Base-by-base conservation (phyloP, 2,329 filamentous ascomycete species). In the Colletotrichum tropicicola region DNA sequence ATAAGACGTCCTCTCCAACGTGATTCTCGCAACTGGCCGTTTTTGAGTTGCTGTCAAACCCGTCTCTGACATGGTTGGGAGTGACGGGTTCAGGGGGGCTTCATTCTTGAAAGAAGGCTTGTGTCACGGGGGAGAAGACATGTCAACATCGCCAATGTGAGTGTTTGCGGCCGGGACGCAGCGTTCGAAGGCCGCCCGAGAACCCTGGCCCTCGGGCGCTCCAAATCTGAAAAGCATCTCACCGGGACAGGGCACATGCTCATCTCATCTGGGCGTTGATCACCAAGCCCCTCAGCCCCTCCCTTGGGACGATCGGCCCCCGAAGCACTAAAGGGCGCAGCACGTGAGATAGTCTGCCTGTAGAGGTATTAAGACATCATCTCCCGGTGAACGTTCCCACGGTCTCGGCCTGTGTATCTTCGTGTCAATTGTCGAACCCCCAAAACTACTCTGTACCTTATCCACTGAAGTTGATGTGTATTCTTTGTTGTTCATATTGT, bases 171-270 rank as follows among this genome's bases (percentile, higher is more conserved):
- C n/a, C n/a, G n/a, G n/a, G n/a, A n/a, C n/a, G n/a, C n/a, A n/a
- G n/a, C n/a, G n/a, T n/a, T n/a, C n/a, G n/a, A n/a, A n/a, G n/a
- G n/a, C n/a, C n/a, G n/a, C n/a, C n/a, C n/a, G n/a, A n/a, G n/a
- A n/a, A n/a, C n/a, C n/a, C n/a, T n/a, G n/a, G n/a, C n/a, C n/a
- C n/a, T n/a, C n/a, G n/a, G n/a, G n/a, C n/a, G n/a, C n/a, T n/a
- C n/a, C n/a, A n/a, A n/a, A n/a, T n/a, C n/a, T n/a, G n/a, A n/a
- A n/a, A n/a, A n/a, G n/a, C n/a, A n/a, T n/a, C n/a, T n/a, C n/a
- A n/a, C n/a, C n/a, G n/a, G n/a, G n/a, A n/a, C n/a, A 10, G 41
- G 19, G 39, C 52, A 55, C 52, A 45, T 55, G 52, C 27, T 55
- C 39, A 41, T 39, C 21, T 30, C 45, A 19, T 17, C n/a, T 41